These are phyloP conservation scores for Garcia nutans DNA, from an alignment of 345 rosid genomes.

Conservation along the genomic window DNA sequence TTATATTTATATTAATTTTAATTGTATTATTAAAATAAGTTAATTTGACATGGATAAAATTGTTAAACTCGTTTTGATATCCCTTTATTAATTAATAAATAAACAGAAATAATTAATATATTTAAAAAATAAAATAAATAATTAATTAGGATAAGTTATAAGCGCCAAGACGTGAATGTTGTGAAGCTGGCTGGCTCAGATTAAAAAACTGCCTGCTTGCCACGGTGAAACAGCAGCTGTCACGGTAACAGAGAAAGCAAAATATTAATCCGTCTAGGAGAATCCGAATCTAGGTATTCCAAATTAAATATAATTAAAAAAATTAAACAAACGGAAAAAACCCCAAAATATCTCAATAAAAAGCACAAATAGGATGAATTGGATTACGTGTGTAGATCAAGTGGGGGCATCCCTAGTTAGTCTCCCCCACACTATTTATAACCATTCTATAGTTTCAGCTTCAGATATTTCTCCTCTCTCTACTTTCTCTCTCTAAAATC, in stretches of 20 bases:
- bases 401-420: conserved; percentile 39
- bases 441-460: too few species aligned
- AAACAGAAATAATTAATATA: too few species aligned
- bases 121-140: too few species aligned
- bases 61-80: too few species aligned
- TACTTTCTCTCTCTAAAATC: background rate
- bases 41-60: too few species aligned
- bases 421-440: background rate
- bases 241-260: background rate
- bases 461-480: conserved; percentile 24
- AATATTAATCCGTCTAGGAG: background rate
- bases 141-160: too few species aligned
- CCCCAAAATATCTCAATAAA: background rate
- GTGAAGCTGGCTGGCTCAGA: background rate
- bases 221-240: conserved; percentile 9
- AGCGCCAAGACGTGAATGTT: too few species aligned
- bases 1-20: too few species aligned
- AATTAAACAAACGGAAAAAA: background rate
- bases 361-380: background rate
- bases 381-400: conserved; percentile 30
- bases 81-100: too few species aligned
- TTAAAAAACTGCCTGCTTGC: background rate
- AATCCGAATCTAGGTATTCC: background rate
- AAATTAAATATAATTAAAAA: background rate
- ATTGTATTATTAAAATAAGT: too few species aligned